Evolutionary conservation across 176 grass and related monocot species (phyloP), one percentile per base, ranked within the genome.

Genomic region (Musa beccarii): DNA sequence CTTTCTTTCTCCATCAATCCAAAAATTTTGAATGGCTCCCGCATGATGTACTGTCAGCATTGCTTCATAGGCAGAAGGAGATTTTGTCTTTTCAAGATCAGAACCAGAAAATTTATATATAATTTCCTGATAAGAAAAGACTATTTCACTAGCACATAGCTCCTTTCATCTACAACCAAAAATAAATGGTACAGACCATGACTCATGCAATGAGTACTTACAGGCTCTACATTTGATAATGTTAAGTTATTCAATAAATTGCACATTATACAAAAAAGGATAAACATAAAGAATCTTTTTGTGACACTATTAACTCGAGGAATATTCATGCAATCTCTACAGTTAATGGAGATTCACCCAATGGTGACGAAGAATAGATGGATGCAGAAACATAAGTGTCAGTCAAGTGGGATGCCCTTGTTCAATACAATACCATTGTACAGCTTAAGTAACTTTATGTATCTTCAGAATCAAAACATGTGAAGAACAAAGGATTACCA

Each of bases 31-130:
- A 20, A 82, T 81, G 23, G 80, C 54, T 51, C 77, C 1, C 5
- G 76, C 76, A 71, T 75, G 73, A 69, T 83, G 63, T 80, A 82
- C 68, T 15, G 66, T 86, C 85, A 82, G 69, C 87, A 96, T 75
- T 89, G 59, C 19, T 51, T 79, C 66, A 85, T 76, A 76, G n/a
- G 59, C 28, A 59, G 61, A 1, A 3, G 20, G 62, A 54, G 12
- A 43, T 68, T n/a, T n/a, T 49, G 9, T 10, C 29, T 75, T 81
- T 51, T 19, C 29, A 21, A 56, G 26, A 66, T 53, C 71, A n/a
- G 50, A 74, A 4, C 62, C 19, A 51, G 22, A 54, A 66, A 22
- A 9, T 43, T n/a, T 51, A 49, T 43, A 43, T 43, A 49, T 78
- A 15, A 10, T 53, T 72, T 71, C 23, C 55, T 64, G 63, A 69